Percentiles rank a stretch among this genome's conserved stretches.
phyloP scores from a whole-genome alignment of 1,284 basidiomycete species.

The Dichomitus squalens region DNA sequence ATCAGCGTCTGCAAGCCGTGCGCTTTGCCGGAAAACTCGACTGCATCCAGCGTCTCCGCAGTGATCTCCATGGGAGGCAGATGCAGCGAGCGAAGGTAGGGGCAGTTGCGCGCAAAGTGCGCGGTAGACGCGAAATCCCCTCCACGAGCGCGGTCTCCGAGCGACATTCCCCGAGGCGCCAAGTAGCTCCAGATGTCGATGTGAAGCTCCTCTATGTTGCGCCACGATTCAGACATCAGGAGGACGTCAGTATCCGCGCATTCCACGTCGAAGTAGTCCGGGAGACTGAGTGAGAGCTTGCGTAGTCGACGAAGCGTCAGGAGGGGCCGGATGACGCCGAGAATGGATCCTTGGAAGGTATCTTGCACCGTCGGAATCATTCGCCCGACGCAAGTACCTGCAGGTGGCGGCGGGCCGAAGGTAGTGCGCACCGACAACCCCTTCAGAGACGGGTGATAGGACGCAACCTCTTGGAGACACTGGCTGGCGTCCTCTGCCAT shows the following conservation, averaged over 20 bases:
- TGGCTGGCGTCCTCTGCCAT: background rate
- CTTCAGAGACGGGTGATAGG: background rate
- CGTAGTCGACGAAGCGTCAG: background rate
- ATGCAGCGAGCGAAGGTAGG: background rate
- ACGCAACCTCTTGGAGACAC: background rate
- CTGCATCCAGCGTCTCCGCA: background rate
- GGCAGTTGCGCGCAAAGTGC: too few relatives aligned
- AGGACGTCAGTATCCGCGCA: background rate
- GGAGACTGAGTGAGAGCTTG: background rate
- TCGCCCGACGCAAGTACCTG: background rate
- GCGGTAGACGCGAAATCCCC: too few relatives aligned
- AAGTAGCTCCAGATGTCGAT: background rate
- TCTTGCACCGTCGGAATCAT: background rate
- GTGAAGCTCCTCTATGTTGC: background rate
- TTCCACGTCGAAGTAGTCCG: background rate
- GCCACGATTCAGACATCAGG: background rate
- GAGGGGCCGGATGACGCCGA: background rate
- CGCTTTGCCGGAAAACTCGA: background rate
- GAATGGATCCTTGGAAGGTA: background rate
- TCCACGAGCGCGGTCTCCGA: background rate
- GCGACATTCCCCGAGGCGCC: background rate
- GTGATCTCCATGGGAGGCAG: background rate
- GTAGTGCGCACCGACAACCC: background rate
- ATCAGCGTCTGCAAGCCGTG: background rate
- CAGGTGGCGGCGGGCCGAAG: background rate